Percentiles rank a stretch among this genome's conserved stretches.
Evolutionary conservation across 768 basidiomycete genomes (phyloP).

Genomic region (Myochromella boudieri): DNA sequence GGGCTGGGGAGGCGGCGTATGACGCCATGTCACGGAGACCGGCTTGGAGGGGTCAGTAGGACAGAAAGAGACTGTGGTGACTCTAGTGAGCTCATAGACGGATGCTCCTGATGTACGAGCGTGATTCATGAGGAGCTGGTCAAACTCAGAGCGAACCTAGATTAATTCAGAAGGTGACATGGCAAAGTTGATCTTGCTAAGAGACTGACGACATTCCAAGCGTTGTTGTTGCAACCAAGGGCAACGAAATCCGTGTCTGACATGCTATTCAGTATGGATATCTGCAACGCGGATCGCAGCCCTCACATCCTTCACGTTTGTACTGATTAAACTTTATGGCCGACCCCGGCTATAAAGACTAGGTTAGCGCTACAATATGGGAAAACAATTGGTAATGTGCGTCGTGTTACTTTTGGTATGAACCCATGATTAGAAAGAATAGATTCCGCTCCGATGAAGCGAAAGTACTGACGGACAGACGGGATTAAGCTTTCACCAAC

Average conservation of each 20-base stretch:
- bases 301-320: slow-evolving; percentile 64
- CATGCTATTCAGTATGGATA: background rate
- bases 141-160: slow-evolving; percentile 61
- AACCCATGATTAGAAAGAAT: slow-evolving; percentile 51
- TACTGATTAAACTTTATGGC: slow-evolving; percentile 64
- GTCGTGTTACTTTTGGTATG: slow-evolving; percentile 40
- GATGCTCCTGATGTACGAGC: slow-evolving; percentile 49
- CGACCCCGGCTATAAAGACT: slow-evolving; percentile 48
- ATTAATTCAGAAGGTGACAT: background rate
- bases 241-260: slow-evolving; percentile 63
- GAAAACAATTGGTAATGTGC: background rate
- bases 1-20: slow-evolving; percentile 40
- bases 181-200: no score
- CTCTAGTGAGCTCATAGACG: slow-evolving; percentile 56
- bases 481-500: slow-evolving; percentile 63
- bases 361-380: background rate
- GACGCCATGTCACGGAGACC: slow-evolving; percentile 53
- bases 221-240: slow-evolving; percentile 50
- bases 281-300: background rate
- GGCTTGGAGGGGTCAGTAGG: slow-evolving; percentile 39
- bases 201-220: slow-evolving; percentile 61
- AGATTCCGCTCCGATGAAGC: slow-evolving; percentile 58
- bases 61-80: slow-evolving; percentile 47
- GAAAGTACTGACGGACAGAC: slow-evolving; percentile 56
- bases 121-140: slow-evolving; percentile 57